Evolutionary conservation across 2,329 filamentous ascomycete genomes (phyloP).

Genomic region (Hypoxylon sp.): DNA sequence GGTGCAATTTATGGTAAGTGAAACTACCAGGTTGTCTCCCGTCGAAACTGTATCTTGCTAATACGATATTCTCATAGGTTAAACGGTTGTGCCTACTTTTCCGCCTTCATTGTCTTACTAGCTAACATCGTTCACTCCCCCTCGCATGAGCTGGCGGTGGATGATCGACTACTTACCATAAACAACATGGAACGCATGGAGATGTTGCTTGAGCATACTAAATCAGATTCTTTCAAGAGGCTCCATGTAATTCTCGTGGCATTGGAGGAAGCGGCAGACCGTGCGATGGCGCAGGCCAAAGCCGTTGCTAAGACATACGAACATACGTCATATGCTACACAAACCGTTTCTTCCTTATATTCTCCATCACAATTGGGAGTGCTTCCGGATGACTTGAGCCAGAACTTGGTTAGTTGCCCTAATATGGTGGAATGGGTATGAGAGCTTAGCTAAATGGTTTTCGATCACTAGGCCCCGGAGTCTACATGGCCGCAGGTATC

Average conservation of each 20-base stretch:
- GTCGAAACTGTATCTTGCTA: slow-evolving; percentile 8
- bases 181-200: slow-evolving; percentile 39
- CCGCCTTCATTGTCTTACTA: slow-evolving; percentile 48
- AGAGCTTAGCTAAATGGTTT: slow-evolving; percentile 15
- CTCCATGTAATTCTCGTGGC: slow-evolving; percentile 39
- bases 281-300: slow-evolving; percentile 14
- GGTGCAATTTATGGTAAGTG: slow-evolving; percentile 46
- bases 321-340: background rate
- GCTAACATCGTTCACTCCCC: slow-evolving; percentile 49
- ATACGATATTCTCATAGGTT: slow-evolving; percentile 39
- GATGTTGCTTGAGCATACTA: slow-evolving; percentile 39
- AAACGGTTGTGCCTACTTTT: slow-evolving; percentile 48
- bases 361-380: slow-evolving; percentile 12
- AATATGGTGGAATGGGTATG: background rate
- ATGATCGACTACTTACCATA: slow-evolving; percentile 45
- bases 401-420: slow-evolving; percentile 25
- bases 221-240: slow-evolving; percentile 39
- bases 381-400: slow-evolving; percentile 9
- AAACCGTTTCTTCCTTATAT: slow-evolving; percentile 14
- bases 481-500: slow-evolving; percentile 25
- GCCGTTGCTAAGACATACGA: background rate
- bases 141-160: slow-evolving; percentile 34
- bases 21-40: background rate
- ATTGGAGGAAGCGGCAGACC: slow-evolving; percentile 37
- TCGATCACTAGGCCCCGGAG: slow-evolving; percentile 17